These are phyloP conservation scores for Puccinia coronata DNA, from an alignment of 1,284 basidiomycete species.

Conservation along the genomic window DNA sequence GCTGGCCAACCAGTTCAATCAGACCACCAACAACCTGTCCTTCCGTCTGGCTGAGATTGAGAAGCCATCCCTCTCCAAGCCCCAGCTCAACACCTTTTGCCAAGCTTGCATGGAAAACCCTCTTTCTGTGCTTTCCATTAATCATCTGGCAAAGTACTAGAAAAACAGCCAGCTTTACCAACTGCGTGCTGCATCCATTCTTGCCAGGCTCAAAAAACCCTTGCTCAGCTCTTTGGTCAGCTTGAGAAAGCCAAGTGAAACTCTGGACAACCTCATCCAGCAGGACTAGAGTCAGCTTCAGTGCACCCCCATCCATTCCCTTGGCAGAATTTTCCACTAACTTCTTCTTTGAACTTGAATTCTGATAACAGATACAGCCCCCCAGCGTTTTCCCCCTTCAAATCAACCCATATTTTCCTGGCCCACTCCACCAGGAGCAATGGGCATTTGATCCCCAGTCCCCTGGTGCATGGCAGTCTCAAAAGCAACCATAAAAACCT, in stretches of 20 bases:
- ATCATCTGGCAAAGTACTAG: background rate
- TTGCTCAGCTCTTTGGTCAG: background rate
- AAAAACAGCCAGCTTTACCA: background rate
- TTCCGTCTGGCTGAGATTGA: background rate
- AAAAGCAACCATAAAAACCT: background rate
- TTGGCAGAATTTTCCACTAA: background rate
- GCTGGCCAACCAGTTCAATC: constrained; percentile 12
- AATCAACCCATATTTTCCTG: background rate
- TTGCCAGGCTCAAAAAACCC: background rate
- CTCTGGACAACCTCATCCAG: background rate
- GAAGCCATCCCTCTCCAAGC: constrained; percentile 1
- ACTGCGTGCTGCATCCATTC: background rate
- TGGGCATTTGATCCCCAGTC: background rate
- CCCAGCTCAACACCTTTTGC: constrained; percentile 2
- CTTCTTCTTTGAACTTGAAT: background rate
- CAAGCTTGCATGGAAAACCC: background rate
- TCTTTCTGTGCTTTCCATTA: background rate
- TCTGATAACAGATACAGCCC: background rate
- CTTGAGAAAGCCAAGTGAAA: background rate
- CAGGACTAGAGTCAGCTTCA: background rate
- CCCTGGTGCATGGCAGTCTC: background rate
- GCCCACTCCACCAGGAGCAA: background rate
- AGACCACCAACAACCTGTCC: background rate
- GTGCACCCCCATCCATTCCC: background rate
- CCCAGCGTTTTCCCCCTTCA: background rate